Conservation (phyloP, 257 asterid species). For the Verbena officinalis region DNA sequence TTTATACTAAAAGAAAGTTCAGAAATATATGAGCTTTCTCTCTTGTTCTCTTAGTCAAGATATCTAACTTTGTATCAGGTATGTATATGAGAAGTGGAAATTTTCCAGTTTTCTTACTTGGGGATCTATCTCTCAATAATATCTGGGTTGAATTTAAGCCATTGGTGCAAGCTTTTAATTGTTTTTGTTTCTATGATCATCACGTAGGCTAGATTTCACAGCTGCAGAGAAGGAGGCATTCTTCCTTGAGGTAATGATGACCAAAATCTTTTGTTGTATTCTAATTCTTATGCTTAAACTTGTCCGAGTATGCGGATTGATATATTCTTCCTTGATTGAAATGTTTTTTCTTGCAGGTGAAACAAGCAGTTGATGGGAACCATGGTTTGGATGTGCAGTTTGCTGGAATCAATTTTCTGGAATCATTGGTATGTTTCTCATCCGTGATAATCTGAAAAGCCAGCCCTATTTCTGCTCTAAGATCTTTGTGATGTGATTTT, state of each 20-base stretch:
- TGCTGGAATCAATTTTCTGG: constrained; percentile 74
- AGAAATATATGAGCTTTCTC: background rate
- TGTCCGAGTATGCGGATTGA: constrained; percentile 7
- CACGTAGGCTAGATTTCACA: constrained; percentile 79
- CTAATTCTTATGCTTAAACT: constrained; percentile 19
- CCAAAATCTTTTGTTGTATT: constrained; percentile 15
- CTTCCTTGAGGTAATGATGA: constrained; percentile 69
- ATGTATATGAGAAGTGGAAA: background rate
- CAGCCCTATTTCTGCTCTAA: constrained; percentile 25
- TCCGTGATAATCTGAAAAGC: constrained; percentile 20
- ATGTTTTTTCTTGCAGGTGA: constrained; percentile 59
- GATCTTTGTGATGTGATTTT: constrained; percentile 3
- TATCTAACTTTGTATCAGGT: background rate
- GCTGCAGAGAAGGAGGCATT: constrained; percentile 73
- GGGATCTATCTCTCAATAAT: constrained; percentile 6
- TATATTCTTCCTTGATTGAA: too few relatives aligned
- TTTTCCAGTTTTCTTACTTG: constrained; percentile 19
- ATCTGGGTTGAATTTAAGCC: constrained; percentile 25
- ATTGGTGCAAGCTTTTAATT: constrained; percentile 16
- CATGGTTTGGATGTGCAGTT: constrained; percentile 79
- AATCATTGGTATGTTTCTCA: constrained; percentile 65
- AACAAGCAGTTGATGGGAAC: constrained; percentile 71
- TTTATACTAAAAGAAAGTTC: background rate
- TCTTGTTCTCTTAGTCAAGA: constrained; percentile 1
- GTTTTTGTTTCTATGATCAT: constrained; percentile 33